These are phyloP conservation scores for Moricandia moricandioides DNA, from an alignment of 345 rosid genomes.

Conservation along the genomic window DNA sequence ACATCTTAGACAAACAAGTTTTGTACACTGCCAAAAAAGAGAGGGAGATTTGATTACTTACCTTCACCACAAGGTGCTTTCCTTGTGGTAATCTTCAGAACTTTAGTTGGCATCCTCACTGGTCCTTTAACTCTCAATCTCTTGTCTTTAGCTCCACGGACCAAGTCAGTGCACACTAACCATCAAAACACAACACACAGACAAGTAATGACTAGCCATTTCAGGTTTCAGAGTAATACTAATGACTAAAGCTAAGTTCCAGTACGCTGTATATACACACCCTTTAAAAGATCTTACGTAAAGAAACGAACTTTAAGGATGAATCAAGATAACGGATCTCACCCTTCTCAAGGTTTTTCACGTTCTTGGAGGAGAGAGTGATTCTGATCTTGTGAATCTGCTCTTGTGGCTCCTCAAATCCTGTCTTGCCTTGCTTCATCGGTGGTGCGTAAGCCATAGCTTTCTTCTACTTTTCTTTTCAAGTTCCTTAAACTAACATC, in stretches of 20 bases:
- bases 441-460: constrained; percentile 46
- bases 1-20: neutral
- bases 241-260: neutral
- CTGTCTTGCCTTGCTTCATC: constrained; percentile 55
- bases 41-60: constrained; percentile 29
- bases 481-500: neutral
- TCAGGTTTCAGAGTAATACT: neutral
- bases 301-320: neutral
- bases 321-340: neutral
- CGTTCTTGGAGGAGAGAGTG: constrained; percentile 71
- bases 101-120: constrained; percentile 60
- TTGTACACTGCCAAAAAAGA: too few relatives aligned
- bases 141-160: constrained; percentile 62
- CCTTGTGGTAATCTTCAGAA: constrained; percentile 53
- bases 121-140: constrained; percentile 58
- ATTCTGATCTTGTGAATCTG: constrained; percentile 71
- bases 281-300: neutral
- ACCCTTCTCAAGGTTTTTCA: constrained; percentile 77
- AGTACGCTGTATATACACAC: neutral
- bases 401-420: constrained; percentile 63
- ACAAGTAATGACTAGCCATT: neutral
- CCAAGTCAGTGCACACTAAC: constrained; percentile 51
- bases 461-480: neutral
- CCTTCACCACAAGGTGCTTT: constrained; percentile 67
- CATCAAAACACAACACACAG: neutral